Base-by-base conservation (phyloP, 1,139 yeast genomes). In the Yamadazyma mexicana region DNA sequence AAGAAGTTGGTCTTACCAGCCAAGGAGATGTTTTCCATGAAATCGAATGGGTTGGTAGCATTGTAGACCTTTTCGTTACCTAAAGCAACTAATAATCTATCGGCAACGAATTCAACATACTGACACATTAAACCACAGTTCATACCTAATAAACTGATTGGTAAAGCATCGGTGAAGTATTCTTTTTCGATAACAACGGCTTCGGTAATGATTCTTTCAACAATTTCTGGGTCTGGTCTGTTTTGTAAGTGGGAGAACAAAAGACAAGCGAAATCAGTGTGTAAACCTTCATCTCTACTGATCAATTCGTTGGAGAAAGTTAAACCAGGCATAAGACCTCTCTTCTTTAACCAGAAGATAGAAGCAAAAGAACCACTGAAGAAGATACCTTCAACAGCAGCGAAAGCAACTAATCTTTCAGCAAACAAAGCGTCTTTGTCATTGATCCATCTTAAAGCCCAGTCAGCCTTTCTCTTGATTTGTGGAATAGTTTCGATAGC, bases 1-100 rank as follows among this genome's bases (percentile, higher is more conserved):
- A 92, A 92, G 80, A 94, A 92, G 75, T 92, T 92, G 55, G 98
- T 91, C 79, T 92, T 92, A 67, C 98, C 98, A 44, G 96, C 94
- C 56, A 92, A 79, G 17, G 98, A 89, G 58, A 89, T 89, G 74
- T 89, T 89, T 73, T 92, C 99, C 98, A 92, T 92, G 62, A 91
- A 92, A 67, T 91, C 98, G 65, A 92, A 92, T 64, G 99, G 99
- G 65, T 92, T 94, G 47, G 86, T 72, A 46, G 77, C 92, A 59
- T 88, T 87, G 80, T 83, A 92, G 49, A 78, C 75, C 75, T 91
- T 89, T 66, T 83, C 76, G 76, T 88, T 87, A 52, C 98, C 98
- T 52, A 92, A 78, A 10, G 98, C 79, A 38, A 87, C 79, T 49
- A 92, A 77, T 58, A 92, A 77, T 69, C 98, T 81, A 71, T 92